These are phyloP conservation scores for Mrakia gelida DNA, from an alignment of 768 basidiomycete species.

Conservation along the genomic window DNA sequence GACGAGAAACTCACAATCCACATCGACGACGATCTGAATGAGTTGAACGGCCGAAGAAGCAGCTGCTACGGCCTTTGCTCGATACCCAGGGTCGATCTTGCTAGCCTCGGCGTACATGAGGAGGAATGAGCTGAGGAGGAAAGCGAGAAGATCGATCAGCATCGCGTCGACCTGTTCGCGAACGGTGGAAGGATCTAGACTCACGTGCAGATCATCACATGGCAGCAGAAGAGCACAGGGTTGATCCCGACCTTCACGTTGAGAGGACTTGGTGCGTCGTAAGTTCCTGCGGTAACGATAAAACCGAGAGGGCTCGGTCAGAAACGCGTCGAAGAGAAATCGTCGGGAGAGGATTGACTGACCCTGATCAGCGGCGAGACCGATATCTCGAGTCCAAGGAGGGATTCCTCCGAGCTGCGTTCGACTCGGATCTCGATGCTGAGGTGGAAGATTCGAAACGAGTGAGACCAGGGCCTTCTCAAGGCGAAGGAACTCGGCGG, in stretches of 20 bases:
- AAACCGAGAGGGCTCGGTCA: background rate
- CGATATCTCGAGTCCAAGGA: background rate
- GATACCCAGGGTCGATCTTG: background rate
- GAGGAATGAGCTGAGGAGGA: background rate
- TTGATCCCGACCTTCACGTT: background rate
- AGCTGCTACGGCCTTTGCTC: background rate
- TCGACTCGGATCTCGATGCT: background rate
- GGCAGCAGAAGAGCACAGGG: background rate
- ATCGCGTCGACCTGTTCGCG: background rate
- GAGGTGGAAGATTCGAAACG: background rate
- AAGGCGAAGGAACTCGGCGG: background rate
- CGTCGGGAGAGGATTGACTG: background rate
- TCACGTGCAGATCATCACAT: background rate
- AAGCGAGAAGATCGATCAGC: background rate
- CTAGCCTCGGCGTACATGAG: background rate
- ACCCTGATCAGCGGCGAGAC: background rate
- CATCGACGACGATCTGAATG: background rate
- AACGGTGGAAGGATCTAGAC: too few species aligned
- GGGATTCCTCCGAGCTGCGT: background rate
- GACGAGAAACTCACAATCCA: background rate
- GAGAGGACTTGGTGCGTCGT: background rate
- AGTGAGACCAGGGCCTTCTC: background rate
- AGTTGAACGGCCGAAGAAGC: background rate
- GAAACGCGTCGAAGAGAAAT: background rate
- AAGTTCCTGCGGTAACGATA: background rate